Evolutionary conservation across 2,329 filamentous ascomycete species (phyloP), one percentile per base, ranked within the genome.

Genomic region (Xylaria sp.): DNA sequence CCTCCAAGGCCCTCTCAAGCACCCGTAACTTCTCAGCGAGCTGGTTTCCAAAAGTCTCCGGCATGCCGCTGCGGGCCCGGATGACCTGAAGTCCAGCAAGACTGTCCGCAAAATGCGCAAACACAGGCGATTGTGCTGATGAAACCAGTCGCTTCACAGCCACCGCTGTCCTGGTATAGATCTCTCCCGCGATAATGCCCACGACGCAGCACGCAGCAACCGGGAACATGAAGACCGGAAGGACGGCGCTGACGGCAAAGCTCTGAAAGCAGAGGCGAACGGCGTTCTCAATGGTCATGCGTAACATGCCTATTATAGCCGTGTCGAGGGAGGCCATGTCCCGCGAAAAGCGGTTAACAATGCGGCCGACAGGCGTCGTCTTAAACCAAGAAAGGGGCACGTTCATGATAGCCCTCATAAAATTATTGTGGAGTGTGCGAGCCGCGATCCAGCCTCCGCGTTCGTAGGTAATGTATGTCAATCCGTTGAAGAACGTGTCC

Each of bases 341-440:
- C 43, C 86, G 85, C 0, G 85, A 85, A 71, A 89, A 87, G 13
- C 87, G 83, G 73, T 88, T 88, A 64, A 85, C 82, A 64, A 87
- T 82, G 49, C 86, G 83, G 13, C 86, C 84, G 18, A 86, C 82
- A 0, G 86, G 83, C 1, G 86, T 82, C 56, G 84, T 77, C 74
- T 87, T 86, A 72, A 86, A 89, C 87, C 87, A 89, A 3, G 84
- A 83, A 10, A 89, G 79, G 0, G 87, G 84, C 3, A 87, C 87
- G 28, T 81, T 80, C 79, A 89, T 81, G 20, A 89, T 80, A 20
- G 85, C 83, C 13, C 79, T 80, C 54, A 89, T 84, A 61, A 89
- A 84, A 60, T 83, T 82, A 15, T 81, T 80, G 77, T 89, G 87
- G 52, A 89, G 82, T 41, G 78, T 81, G 39, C 82, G 81, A 0